These are phyloP conservation scores for Narthecium ossifragum DNA, from an alignment of 106 monocot genomes.

Conservation along the genomic window DNA sequence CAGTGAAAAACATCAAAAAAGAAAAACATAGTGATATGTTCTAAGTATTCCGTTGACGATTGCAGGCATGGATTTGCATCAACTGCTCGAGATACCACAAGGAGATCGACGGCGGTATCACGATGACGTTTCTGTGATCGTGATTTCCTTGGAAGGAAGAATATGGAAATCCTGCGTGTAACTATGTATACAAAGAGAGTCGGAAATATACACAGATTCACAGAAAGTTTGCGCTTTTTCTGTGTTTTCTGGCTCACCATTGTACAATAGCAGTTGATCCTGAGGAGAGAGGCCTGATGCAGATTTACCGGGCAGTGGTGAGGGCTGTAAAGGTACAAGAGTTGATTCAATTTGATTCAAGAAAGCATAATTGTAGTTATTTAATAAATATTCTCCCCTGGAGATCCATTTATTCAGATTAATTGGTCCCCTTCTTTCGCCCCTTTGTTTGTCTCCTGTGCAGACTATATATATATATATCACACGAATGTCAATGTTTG, in stretches of 20 bases:
- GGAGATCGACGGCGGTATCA: constrained; percentile 57
- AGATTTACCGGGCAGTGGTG: background rate
- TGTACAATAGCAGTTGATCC: constrained; percentile 5
- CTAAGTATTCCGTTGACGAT: background rate
- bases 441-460: too few relatives aligned
- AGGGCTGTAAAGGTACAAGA: constrained; percentile 3
- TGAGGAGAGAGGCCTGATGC: background rate
- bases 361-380: constrained; percentile 5
- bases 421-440: too few relatives aligned
- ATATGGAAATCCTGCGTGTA: constrained; percentile 55
- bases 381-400: background rate
- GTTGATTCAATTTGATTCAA: constrained; percentile 1
- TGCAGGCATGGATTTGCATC: constrained; percentile 66
- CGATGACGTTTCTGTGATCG: constrained; percentile 71
- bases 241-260: background rate
- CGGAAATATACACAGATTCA: constrained; percentile 2
- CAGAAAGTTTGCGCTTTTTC: background rate
- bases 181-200: background rate
- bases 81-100: constrained; percentile 57
- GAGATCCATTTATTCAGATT: too few relatives aligned
- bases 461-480: too few relatives aligned
- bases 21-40: background rate
- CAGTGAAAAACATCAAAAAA: background rate
- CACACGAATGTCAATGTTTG: too few relatives aligned
- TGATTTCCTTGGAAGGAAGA: constrained; percentile 67